phyloP scores from a whole-genome alignment of 23 red algal genomes.

The Pyropia haitanensis region DNA sequence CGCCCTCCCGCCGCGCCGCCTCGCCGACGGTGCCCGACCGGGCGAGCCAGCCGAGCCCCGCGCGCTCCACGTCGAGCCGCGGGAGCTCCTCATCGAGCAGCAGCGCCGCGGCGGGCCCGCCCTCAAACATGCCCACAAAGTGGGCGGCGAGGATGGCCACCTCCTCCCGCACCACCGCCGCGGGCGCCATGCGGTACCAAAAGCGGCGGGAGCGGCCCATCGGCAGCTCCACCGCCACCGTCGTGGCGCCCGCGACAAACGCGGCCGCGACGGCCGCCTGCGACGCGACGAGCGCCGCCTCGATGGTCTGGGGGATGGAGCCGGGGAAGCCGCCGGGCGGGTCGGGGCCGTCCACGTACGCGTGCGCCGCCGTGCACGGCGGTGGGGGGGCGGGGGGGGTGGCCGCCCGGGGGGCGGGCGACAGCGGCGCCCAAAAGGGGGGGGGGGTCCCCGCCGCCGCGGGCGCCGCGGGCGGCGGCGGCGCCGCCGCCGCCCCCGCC shows the following conservation, averaged over 20 bases:
- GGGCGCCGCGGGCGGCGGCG: no score
- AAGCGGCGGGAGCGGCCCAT: slow-evolving; percentile 53
- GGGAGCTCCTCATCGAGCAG: not conserved
- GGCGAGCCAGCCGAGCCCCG: slow-evolving; percentile 9
- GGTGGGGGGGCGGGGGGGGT: no score
- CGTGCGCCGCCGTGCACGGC: no score
- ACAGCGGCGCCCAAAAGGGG: no score
- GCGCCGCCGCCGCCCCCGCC: no score
- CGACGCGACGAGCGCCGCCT: slow-evolving; percentile 13
- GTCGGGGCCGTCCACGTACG: slow-evolving; percentile 11
- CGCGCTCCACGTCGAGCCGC: not conserved
- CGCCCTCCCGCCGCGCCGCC: no score
- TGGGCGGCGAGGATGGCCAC: slow-evolving; percentile 27
- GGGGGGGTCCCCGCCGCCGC: no score
- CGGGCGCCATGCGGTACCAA: slow-evolving; percentile 55
- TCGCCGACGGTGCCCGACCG: slow-evolving; percentile 9
- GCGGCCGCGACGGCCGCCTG: slow-evolving; percentile 12
- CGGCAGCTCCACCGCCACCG: slow-evolving; percentile 35
- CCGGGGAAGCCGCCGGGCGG: not conserved
- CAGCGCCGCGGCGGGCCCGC: slow-evolving; percentile 14
- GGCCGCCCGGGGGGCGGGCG: no score
- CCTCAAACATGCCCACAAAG: slow-evolving; percentile 38
- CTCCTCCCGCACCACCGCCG: slow-evolving; percentile 12
- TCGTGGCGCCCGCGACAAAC: not conserved
- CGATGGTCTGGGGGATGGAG: slow-evolving; percentile 53